These are phyloP conservation scores for Suillus placidus DNA, from an alignment of 768 basidiomycete genomes.

Conservation along the genomic window DNA sequence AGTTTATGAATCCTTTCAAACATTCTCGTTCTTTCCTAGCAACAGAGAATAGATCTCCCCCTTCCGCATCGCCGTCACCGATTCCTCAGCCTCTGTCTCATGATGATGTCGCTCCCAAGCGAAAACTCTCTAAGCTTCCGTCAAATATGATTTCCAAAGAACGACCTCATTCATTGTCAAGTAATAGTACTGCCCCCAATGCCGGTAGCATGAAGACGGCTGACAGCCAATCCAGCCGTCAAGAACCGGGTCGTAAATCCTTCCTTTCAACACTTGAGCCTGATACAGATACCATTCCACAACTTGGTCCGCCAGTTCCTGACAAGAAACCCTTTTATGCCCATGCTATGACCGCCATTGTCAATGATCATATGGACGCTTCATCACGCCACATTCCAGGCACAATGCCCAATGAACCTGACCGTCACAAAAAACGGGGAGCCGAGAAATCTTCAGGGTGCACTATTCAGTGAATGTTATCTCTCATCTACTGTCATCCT, in stretches of 20 bases:
- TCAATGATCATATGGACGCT: slow-evolving; percentile 7
- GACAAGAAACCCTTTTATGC: slow-evolving; percentile 18
- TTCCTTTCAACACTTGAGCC: slow-evolving; percentile 36
- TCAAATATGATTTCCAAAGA: slow-evolving; percentile 44
- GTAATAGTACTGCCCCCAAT: slow-evolving; percentile 57
- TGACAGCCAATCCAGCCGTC: slow-evolving; percentile 45
- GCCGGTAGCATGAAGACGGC: slow-evolving; percentile 57
- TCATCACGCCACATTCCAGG: slow-evolving; percentile 16
- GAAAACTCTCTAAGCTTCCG: slow-evolving; percentile 39
- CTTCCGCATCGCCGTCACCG: slow-evolving; percentile 35
- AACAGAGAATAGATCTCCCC: slow-evolving; percentile 40
- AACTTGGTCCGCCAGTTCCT: slow-evolving; percentile 7
- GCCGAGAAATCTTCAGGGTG: slow-evolving; percentile 30
- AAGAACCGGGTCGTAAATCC: slow-evolving; percentile 39
- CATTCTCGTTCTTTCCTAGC: slow-evolving; percentile 63
- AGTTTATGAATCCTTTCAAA: slow-evolving; percentile 65
- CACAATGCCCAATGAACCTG: slow-evolving; percentile 16
- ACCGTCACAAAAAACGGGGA: slow-evolving; percentile 32
- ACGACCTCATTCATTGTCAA: slow-evolving; percentile 60
- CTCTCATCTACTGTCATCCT: neutral
- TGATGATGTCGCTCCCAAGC: slow-evolving; percentile 23
- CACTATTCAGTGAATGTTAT: slow-evolving; percentile 25
- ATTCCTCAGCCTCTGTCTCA: slow-evolving; percentile 25
- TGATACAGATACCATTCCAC: slow-evolving; percentile 28
- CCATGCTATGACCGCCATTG: slow-evolving; percentile 4